These are phyloP conservation scores for Alternaria brassicicola DNA, from an alignment of 2,329 filamentous ascomycete genomes.

Conservation along the genomic window DNA sequence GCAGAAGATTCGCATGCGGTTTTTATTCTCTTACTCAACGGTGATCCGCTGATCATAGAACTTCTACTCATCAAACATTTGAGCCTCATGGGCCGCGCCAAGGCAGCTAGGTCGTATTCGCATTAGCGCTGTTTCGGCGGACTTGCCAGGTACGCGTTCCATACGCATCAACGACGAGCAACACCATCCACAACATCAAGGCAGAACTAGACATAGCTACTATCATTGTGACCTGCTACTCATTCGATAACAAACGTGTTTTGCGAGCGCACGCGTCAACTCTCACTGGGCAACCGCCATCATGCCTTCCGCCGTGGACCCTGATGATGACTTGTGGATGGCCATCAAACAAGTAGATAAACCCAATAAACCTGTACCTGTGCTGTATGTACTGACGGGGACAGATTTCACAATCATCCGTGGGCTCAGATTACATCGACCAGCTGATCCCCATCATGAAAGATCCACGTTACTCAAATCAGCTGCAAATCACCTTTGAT, in stretches of 20 bases:
- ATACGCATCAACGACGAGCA: constrained; percentile 11
- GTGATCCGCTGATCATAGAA: not conserved
- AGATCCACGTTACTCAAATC: constrained; percentile 80
- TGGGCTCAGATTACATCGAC: constrained; percentile 92
- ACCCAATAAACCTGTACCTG: not conserved
- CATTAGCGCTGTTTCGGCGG: constrained; percentile 3
- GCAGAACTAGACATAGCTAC: not conserved
- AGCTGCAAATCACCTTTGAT: constrained; percentile 77
- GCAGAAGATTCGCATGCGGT: fast-evolving
- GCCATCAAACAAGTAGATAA: constrained; percentile 57
- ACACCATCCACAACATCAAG: constrained; percentile 16
- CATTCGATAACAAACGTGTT: not conserved
- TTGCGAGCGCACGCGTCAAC: not conserved
- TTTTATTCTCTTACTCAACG: not conserved
- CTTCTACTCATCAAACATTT: not conserved
- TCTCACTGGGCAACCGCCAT: constrained; percentile 18
- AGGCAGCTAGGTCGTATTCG: constrained; percentile 3
- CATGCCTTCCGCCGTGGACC: constrained; percentile 50
- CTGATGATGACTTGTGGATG: constrained; percentile 55
- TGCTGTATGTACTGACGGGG: constrained; percentile 13
- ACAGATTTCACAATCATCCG: constrained; percentile 90
- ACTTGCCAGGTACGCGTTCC: constrained; percentile 29
- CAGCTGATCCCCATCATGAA: constrained; percentile 93
- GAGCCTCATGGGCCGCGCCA: constrained; percentile 7
- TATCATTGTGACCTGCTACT: not conserved